Base-by-base conservation (phyloP, 2,329 filamentous ascomycete genomes). In the Trichophyton schoenleinii region DNA sequence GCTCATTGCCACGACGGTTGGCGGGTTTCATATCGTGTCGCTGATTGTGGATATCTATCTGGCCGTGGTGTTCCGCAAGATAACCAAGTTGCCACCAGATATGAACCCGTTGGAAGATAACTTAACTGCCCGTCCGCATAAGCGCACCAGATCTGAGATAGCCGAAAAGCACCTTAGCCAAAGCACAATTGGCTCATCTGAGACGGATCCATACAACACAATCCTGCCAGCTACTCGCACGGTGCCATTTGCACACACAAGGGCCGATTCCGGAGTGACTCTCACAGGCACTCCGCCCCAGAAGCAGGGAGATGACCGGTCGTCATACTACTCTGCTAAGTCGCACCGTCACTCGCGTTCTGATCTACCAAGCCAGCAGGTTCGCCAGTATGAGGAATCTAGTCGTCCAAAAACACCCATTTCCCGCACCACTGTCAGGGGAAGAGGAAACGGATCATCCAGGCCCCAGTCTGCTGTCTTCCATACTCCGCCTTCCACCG, bases 31-130 rank as follows among this genome's bases (percentile, higher is more conserved):
- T 70, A 68, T 88, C 0, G 65, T 89, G 8, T 89, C 89, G 1
- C 73, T 94, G 1, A 73, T 78, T 18, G 77, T 95, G 41, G 89
- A 89, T 3, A 71, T 89, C 36, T 96, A 87, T 75, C 79, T 97
- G 28, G 84, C 85, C 15, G 71, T 88, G 59, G 83, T 87, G 67
- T 97, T 96, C 82, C 83, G 86, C 46, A 87, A 88, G 69, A 96
- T 97, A 68, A 80, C 85, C 3, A 79, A 81, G 20, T 81, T 96
- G 71, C 92, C 92, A 4, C 91, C 92, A 0, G 92, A 97, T 70
- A 90, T 96, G 88, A 97, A 97, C 71, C 92, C 92, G 1, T 80
- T 97, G 13, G 91, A 96, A 71, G 84, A 88, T 66, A 86, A 92
- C 68, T 77, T 95, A 62, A 96, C 91, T 1, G 85, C 89, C 62